Evolutionary conservation across 164 flowering plant genomes (phyloP).

Genomic region (Cinnamomum chago): DNA sequence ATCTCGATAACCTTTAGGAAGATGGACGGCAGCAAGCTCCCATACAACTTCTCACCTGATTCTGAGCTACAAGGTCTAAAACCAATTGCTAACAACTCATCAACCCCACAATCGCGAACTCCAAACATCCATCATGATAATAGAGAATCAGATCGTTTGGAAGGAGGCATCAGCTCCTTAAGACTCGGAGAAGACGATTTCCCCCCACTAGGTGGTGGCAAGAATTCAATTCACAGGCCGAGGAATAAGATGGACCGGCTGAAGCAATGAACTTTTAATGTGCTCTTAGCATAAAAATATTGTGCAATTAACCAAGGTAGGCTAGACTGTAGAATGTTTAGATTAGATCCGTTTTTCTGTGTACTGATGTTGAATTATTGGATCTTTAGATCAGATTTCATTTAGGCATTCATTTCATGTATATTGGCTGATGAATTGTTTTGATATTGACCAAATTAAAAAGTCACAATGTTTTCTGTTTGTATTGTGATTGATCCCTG

Average conservation of each 20-base stretch:
- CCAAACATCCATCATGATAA: background rate
- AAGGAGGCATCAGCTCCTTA: background rate
- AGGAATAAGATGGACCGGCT: background rate
- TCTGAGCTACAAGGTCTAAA: conserved; percentile 73
- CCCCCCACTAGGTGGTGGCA: conserved; percentile 32
- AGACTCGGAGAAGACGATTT: conserved; percentile 24
- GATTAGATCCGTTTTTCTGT: too few species aligned
- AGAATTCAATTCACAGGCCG: background rate
- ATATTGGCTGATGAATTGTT: too few species aligned
- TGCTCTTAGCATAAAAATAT: too few species aligned
- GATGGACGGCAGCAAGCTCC: conserved; percentile 79
- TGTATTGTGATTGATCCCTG: too few species aligned
- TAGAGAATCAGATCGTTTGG: background rate
- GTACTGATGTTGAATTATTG: too few species aligned
- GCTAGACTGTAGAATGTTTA: too few species aligned
- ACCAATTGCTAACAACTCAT: conserved; percentile 43
- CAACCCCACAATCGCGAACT: conserved; percentile 9
- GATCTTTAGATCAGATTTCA: too few species aligned
- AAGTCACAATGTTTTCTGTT: too few species aligned
- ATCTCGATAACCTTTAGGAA: conserved; percentile 94
- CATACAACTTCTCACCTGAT: conserved; percentile 52
- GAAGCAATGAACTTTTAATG: too few species aligned
- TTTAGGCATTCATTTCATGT: too few species aligned
- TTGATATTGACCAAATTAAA: too few species aligned
- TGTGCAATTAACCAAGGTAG: too few species aligned